Evolutionary conservation across 2,329 filamentous ascomycete species (phyloP).

Genomic region (Fusarium hainanense): DNA sequence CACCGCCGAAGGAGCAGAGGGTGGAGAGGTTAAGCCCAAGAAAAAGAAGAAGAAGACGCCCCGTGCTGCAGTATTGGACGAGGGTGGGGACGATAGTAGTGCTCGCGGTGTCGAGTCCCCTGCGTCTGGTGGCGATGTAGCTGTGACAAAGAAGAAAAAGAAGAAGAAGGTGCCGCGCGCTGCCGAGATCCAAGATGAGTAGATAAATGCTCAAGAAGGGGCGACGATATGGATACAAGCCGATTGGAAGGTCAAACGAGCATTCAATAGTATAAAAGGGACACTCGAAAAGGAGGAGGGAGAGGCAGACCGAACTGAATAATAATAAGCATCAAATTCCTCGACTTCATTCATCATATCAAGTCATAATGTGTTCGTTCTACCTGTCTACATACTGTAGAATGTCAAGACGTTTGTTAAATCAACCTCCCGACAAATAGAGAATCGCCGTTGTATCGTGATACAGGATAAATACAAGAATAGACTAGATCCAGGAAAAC

Average conservation of each 20-base stretch:
- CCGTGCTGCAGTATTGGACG: constrained; percentile 26
- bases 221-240: neutral
- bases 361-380: constrained; percentile 7
- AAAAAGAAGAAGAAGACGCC: constrained; percentile 52
- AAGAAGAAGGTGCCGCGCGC: constrained; percentile 52
- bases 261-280: constrained; percentile 20
- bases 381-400: neutral
- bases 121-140: constrained; percentile 37
- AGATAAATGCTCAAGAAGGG: neutral
- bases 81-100: constrained; percentile 35
- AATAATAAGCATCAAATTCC: constrained; percentile 11
- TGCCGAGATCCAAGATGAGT: constrained; percentile 47
- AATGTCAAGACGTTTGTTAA: constrained; percentile 9
- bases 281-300: constrained; percentile 23
- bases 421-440: constrained; percentile 36
- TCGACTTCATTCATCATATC: constrained; percentile 6
- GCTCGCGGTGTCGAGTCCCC: constrained; percentile 31
- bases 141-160: constrained; percentile 62
- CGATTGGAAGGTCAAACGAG: neutral
- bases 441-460: constrained; percentile 44
- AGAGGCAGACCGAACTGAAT: constrained; percentile 19
- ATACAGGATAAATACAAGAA: constrained; percentile 47
- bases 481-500: constrained; percentile 27
- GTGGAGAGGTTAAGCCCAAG: constrained; percentile 34
- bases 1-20: constrained; percentile 24